Evolutionary conservation across 768 basidiomycete species (phyloP), one percentile per base, ranked within the genome.

Genomic region (Rubroboletus satanas): DNA sequence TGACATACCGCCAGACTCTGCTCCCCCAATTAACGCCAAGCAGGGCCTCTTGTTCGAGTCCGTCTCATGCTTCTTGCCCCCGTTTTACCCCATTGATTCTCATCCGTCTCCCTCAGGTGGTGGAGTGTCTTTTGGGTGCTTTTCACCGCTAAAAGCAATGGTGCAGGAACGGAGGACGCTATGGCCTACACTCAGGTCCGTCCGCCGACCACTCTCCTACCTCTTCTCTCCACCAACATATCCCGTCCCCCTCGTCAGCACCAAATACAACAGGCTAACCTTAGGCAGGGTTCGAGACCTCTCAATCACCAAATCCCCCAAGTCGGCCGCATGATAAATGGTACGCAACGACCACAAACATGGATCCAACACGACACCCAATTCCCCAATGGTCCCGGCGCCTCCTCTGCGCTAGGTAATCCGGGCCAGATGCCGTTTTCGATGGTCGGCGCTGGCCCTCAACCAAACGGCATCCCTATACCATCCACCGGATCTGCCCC

Each of bases 81-180:
- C 11, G 8, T 14, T 33, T 17, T 10, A 11, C 18, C 26, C 46
- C n/a, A 9, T 21, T 10, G 7, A 33, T 11, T 26, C 54, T 54
- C 36, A 46, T 62, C 33, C 41, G 28, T 50, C 23, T 28, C 39
- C 36, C 52, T 31, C 60, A 90, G 89, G 67, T 92, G 90, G 90
- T 92, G 90, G 90, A 87, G 83, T 61, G 90, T 92, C 23, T 92
- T 92, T 63, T 92, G 90, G 90, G 84, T 90, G 0, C 74, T 91
- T 15, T 92, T 91, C 67, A 83, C 84, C 12, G 88, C 89, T 44
- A 91, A 91, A 71, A 88, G 85, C 58, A 85, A 79, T 46, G 81
- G 81, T 31, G 67, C 66, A 9, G 84, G 83, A 18, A 67, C 83
- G n/a, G 87, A 89, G 1, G 88, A 90, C 59, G 88, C 86, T 23